phyloP scores from a whole-genome alignment of 2,329 filamentous ascomycete genomes.

The Xylaria multiplex region DNA sequence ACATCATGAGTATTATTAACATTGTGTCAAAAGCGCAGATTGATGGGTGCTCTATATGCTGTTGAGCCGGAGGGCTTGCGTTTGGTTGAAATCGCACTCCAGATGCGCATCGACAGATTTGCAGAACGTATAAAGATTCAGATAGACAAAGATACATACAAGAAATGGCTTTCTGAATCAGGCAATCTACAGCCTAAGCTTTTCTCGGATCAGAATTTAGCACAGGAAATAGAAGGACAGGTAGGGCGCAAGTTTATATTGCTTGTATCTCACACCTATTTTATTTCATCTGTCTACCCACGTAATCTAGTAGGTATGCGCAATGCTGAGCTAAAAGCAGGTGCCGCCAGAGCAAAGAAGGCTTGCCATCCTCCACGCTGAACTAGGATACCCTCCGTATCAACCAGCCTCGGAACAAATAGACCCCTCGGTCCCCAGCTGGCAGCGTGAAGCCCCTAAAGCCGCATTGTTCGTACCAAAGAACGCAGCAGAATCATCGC shows the following conservation, averaged over 20 bases:
- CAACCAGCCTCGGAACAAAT: slow-evolving; percentile 10
- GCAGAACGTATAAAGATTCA: slow-evolving; percentile 44
- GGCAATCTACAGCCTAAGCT: slow-evolving; percentile 37
- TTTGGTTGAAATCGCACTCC: slow-evolving; percentile 42
- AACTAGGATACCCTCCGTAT: slow-evolving; percentile 27
- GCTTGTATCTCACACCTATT: background rate
- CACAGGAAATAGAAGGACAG: slow-evolving; percentile 38
- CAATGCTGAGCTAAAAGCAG: slow-evolving; percentile 26
- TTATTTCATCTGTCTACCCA: background rate
- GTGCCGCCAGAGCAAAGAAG: slow-evolving; percentile 30
- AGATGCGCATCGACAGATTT: slow-evolving; percentile 44
- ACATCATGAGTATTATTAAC: slow-evolving; percentile 11
- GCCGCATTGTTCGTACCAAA: slow-evolving; percentile 48
- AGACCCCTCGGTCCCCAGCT: slow-evolving; percentile 44
- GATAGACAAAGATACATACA: slow-evolving; percentile 44
- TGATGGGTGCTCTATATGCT: slow-evolving; percentile 31
- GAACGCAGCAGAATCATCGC: slow-evolving; percentile 30
- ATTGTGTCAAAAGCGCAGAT: slow-evolving; percentile 23
- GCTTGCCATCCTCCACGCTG: slow-evolving; percentile 33
- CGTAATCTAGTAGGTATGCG: background rate
- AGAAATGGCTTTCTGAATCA: slow-evolving; percentile 42
- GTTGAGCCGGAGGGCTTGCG: slow-evolving; percentile 25
- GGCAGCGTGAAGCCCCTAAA: slow-evolving; percentile 49
- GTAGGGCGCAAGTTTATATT: slow-evolving; percentile 34
- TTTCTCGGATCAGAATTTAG: slow-evolving; percentile 43